phyloP scores from a whole-genome alignment of 2,329 filamentous ascomycete genomes.

The Apiospora koreana region DNA sequence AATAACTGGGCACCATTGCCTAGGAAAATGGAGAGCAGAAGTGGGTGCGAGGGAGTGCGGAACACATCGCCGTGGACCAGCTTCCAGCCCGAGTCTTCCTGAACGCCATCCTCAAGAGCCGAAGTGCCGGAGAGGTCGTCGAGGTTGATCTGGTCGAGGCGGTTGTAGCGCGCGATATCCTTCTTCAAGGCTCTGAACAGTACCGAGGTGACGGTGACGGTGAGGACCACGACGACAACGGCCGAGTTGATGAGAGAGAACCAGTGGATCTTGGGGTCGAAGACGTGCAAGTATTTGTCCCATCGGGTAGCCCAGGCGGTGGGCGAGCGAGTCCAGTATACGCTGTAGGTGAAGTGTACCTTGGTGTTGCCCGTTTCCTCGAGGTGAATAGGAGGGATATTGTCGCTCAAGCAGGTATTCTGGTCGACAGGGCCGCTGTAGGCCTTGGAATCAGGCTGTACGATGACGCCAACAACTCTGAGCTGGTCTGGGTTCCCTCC shows the following conservation, averaged over 20 bases:
- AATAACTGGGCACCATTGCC: conserved; percentile 96
- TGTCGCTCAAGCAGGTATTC: conserved; percentile 60
- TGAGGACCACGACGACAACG: conserved; percentile 89
- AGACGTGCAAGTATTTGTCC: conserved; percentile 98
- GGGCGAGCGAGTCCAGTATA: conserved; percentile 80
- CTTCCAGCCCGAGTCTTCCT: conserved; percentile 99
- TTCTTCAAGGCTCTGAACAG: conserved; percentile 85
- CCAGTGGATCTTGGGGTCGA: conserved; percentile 98
- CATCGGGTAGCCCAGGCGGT: conserved; percentile 96
- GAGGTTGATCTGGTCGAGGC: conserved; percentile 85
- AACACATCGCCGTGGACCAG: conserved; percentile 97
- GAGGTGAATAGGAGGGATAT: conserved; percentile 60
- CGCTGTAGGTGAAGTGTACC: conserved; percentile 88
- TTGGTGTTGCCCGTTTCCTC: conserved; percentile 55
- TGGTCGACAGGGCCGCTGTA: conserved; percentile 47
- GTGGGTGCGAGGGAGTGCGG: conserved; percentile 78
- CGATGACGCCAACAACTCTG: conserved; percentile 88
- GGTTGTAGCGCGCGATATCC: conserved; percentile 96
- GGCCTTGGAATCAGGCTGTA: conserved; percentile 76
- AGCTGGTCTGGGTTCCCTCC: conserved; percentile 66
- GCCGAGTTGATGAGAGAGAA: conserved; percentile 97
- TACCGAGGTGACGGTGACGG: conserved; percentile 90
- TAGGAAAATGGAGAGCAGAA: conserved; percentile 83
- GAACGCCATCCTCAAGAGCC: conserved; percentile 84
- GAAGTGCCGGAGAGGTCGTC: conserved; percentile 84